Evolutionary conservation across 1,284 basidiomycete species (phyloP).

Genomic region (Lentinus polychrous): DNA sequence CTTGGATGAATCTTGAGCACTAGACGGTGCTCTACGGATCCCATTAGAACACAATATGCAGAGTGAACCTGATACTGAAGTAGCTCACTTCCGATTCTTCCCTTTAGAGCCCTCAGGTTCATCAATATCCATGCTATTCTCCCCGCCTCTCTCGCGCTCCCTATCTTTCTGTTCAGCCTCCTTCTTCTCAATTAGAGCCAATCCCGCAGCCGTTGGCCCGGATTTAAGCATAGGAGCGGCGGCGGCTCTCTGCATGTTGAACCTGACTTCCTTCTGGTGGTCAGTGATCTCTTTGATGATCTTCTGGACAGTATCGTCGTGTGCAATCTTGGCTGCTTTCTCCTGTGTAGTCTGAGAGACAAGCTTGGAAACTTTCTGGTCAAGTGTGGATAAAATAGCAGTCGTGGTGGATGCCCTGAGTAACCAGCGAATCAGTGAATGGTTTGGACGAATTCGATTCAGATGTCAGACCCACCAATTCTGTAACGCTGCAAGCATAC

Average conservation of each 20-base stretch:
- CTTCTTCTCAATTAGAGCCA: slow-evolving; percentile 13
- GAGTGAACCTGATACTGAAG: background rate
- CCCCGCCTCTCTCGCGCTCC: slow-evolving; percentile 25
- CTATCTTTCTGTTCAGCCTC: slow-evolving; percentile 23
- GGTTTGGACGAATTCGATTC: no score
- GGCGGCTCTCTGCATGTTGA: slow-evolving; percentile 9
- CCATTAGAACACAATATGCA: background rate
- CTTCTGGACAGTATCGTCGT: slow-evolving; percentile 41
- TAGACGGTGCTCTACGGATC: background rate
- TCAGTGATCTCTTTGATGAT: slow-evolving; percentile 49
- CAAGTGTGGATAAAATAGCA: slow-evolving; percentile 47
- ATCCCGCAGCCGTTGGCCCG: slow-evolving; percentile 20
- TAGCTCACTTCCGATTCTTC: slow-evolving; percentile 47
- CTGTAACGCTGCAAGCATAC: slow-evolving; percentile 53
- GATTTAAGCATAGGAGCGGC: slow-evolving; percentile 6
- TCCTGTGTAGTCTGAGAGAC: slow-evolving; percentile 30
- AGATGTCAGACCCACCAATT: slow-evolving; percentile 80
- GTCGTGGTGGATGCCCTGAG: slow-evolving; percentile 70
- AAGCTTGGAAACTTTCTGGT: slow-evolving; percentile 45
- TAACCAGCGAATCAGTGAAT: slow-evolving; percentile 6
- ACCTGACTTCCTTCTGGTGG: slow-evolving; percentile 36
- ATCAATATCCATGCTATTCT: slow-evolving; percentile 45
- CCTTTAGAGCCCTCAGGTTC: slow-evolving; percentile 35
- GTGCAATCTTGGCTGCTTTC: slow-evolving; percentile 29
- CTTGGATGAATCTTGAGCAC: background rate